Evolutionary conservation across 2,329 filamentous ascomycete species (phyloP).

Genomic region (Orbilia brochopaga): DNA sequence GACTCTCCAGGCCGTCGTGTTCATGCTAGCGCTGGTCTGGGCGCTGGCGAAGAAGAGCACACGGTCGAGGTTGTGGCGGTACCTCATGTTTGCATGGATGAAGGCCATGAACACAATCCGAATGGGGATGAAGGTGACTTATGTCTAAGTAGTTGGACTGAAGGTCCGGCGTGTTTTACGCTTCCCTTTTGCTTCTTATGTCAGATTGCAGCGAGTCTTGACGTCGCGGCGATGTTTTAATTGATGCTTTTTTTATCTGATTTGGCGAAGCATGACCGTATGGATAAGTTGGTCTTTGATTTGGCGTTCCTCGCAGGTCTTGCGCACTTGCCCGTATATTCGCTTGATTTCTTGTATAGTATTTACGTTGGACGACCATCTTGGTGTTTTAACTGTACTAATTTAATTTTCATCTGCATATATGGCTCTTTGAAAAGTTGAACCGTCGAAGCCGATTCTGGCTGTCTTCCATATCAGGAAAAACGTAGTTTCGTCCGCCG

Average conservation of each 20-base stretch:
- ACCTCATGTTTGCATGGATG: constrained; percentile 74
- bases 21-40: constrained; percentile 77
- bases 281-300: neutral
- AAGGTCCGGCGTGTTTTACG: too few relatives aligned
- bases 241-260: neutral
- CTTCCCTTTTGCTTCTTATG: too few relatives aligned
- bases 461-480: neutral
- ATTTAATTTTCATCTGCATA: neutral
- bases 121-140: constrained; percentile 97
- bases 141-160: too few relatives aligned
- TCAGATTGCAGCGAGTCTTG: neutral
- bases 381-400: neutral
- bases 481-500: neutral
- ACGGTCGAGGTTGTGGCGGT: constrained; percentile 73
- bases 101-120: constrained; percentile 84
- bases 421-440: neutral
- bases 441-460: too few relatives aligned
- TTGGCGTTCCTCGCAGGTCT: constrained; percentile 6
- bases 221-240: neutral
- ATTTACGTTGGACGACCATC: neutral
- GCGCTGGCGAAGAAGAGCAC: constrained; percentile 77
- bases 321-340: neutral
- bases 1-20: constrained; percentile 72
- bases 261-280: constrained; percentile 7
- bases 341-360: constrained; percentile 3